phyloP scores from a whole-genome alignment of 192 early-diverging fungal genomes.

The Geosiphon pyriformis region DNA sequence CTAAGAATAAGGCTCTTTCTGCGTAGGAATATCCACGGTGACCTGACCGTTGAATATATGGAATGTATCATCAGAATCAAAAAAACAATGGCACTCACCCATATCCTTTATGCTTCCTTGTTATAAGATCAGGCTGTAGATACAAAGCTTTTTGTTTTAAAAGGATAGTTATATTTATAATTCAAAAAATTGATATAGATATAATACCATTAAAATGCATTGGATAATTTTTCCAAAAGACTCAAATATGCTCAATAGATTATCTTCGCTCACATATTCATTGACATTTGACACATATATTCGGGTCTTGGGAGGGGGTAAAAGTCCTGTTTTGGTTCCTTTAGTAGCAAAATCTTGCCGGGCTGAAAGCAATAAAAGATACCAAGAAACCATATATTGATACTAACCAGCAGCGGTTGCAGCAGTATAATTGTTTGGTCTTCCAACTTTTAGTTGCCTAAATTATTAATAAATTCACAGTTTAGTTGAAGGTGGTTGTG shows the following conservation, averaged over 20 bases:
- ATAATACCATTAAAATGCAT: slow-evolving; percentile 62
- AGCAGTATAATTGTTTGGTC: slow-evolving; percentile 78
- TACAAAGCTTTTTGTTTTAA: background rate
- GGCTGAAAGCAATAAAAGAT: background rate
- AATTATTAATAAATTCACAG: slow-evolving; percentile 17
- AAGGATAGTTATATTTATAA: background rate
- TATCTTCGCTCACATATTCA: slow-evolving; percentile 65
- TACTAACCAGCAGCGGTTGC: slow-evolving; percentile 44
- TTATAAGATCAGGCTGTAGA: slow-evolving; percentile 55
- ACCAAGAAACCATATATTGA: background rate
- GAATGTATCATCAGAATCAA: background rate
- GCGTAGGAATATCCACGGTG: background rate
- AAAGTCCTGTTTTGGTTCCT: slow-evolving; percentile 36
- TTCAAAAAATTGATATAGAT: background rate
- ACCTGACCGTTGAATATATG: background rate
- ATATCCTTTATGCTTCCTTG: slow-evolving; percentile 73
- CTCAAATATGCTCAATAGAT: slow-evolving; percentile 73
- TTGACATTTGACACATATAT: slow-evolving; percentile 86
- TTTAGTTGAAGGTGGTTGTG: slow-evolving; percentile 2
- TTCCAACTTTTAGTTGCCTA: slow-evolving; percentile 70
- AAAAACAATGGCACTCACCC: slow-evolving; percentile 50
- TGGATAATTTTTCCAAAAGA: slow-evolving; percentile 73
- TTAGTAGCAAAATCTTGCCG: slow-evolving; percentile 2
- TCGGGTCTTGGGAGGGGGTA: slow-evolving; percentile 56
- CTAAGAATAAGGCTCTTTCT: background rate